phyloP scores from a whole-genome alignment of 768 basidiomycete genomes.

The Lentinula detonsa region DNA sequence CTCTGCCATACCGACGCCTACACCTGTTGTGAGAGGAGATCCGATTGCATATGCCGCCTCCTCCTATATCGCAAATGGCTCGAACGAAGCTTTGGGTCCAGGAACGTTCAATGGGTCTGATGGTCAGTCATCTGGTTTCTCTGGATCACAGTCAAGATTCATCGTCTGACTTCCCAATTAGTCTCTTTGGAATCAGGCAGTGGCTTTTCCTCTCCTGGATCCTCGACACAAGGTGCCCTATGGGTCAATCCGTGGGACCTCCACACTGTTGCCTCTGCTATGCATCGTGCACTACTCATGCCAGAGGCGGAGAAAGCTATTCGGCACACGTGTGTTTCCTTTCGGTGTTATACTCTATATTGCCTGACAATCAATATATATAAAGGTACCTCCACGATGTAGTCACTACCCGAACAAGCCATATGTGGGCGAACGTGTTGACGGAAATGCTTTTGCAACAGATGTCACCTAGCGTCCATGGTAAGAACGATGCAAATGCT shows the following conservation, averaged over 20 bases:
- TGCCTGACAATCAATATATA: neutral
- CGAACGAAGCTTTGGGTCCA: neutral
- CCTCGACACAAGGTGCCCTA: conserved; percentile 55
- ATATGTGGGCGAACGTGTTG: conserved; percentile 89
- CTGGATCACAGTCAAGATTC: neutral
- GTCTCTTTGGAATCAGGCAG: neutral
- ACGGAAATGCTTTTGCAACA: conserved; percentile 84
- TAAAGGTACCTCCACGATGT: conserved; percentile 59
- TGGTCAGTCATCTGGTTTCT: neutral
- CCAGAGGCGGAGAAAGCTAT: conserved; percentile 61
- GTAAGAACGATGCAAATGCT: neutral
- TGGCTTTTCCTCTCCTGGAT: neutral
- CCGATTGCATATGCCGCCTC: neutral
- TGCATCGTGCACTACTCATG: conserved; percentile 87
- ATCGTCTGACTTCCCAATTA: neutral
- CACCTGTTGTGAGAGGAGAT: neutral
- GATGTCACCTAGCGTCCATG: conserved; percentile 30
- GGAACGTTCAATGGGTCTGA: neutral
- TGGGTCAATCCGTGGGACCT: conserved; percentile 97
- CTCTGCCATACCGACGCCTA: neutral
- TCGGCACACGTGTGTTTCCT: conserved; percentile 48
- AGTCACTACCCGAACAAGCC: conserved; percentile 90
- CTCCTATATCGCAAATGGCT: neutral
- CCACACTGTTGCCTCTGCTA: conserved; percentile 83
- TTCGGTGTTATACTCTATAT: neutral